Evolutionary conservation across 371 early-diverging fungal genomes (phyloP).

Genomic region (Mycotypha africana): DNA sequence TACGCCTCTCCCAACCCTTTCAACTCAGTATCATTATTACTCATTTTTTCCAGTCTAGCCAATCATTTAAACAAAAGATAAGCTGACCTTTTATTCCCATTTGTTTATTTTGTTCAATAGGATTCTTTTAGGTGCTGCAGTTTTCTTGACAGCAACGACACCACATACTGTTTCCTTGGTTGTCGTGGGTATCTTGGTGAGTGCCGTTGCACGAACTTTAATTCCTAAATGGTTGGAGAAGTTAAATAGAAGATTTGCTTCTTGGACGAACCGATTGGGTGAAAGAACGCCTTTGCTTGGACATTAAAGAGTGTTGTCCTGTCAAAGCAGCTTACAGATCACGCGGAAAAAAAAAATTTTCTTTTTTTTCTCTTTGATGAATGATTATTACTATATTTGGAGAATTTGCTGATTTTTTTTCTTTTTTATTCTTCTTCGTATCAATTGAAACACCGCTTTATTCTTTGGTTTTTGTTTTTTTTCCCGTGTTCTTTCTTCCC

Average conservation of each 20-base stretch:
- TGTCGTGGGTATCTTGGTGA: slow-evolving; percentile 37
- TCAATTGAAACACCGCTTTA: neutral
- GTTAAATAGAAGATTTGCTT: slow-evolving; percentile 32
- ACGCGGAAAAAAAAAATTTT: too few relatives aligned
- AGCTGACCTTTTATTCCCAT: neutral
- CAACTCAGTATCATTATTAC: neutral
- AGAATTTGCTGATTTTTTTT: too few relatives aligned
- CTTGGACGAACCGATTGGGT: slow-evolving; percentile 27
- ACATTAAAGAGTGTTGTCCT: slow-evolving; percentile 1
- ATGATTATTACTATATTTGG: too few relatives aligned
- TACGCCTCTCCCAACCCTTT: too few relatives aligned
- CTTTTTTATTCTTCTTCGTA: too few relatives aligned
- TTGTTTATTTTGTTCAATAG: slow-evolving; percentile 8
- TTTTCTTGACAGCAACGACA: slow-evolving; percentile 18
- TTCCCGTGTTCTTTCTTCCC: neutral
- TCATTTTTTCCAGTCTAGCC: too few relatives aligned
- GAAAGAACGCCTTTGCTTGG: slow-evolving; percentile 40
- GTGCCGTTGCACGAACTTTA: slow-evolving; percentile 35
- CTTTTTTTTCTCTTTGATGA: neutral
- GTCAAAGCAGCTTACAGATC: too few relatives aligned
- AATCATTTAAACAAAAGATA: too few relatives aligned
- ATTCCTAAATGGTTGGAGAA: slow-evolving; percentile 38
- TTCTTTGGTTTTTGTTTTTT: neutral
- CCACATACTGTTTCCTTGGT: slow-evolving; percentile 31
- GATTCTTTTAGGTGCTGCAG: slow-evolving; percentile 31